A percentile compares a stretch with the other conserved stretches of the same genome.
Conservation (phyloP, 345 rosid species). For the Corchorus olitorius region DNA sequence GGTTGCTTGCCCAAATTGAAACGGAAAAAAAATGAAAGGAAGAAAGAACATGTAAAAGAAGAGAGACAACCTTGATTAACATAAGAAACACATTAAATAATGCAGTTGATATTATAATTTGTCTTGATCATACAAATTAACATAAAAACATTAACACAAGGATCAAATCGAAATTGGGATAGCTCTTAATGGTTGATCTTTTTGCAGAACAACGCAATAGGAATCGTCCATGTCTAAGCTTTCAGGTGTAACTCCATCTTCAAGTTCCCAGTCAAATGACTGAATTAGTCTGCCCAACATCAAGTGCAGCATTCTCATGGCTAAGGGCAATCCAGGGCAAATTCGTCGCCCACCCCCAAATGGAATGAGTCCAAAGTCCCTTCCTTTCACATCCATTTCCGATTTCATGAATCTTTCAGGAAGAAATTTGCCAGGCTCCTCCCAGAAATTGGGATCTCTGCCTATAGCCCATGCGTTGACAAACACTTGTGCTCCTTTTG, state of each 20-base stretch:
- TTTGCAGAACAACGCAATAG: conserved; percentile 32
- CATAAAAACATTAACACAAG: too few species aligned
- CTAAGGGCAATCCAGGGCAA: conserved; percentile 32
- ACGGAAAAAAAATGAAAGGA: too few species aligned
- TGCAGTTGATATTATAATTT: too few species aligned
- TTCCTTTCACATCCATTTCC: conserved; percentile 23
- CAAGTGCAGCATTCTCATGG: conserved; percentile 20
- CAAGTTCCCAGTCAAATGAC: conserved; percentile 40
- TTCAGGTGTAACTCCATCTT: background rate
- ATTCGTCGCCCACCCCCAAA: conserved; percentile 39
- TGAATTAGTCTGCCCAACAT: conserved; percentile 31
- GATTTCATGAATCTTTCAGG: conserved; percentile 35
- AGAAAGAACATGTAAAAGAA: too few species aligned
- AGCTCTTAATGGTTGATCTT: conserved; percentile 35
- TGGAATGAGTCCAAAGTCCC: conserved; percentile 25
- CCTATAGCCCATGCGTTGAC: conserved; percentile 65
- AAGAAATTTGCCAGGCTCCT: conserved; percentile 22
- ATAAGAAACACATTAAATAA: too few species aligned
- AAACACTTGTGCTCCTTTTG: conserved; percentile 42
- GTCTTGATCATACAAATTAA: too few species aligned
- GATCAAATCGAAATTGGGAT: conserved; percentile 20
- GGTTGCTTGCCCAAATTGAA: too few species aligned
- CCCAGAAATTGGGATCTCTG: conserved; percentile 50
- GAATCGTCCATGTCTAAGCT: conserved; percentile 36
- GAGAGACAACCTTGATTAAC: too few species aligned